Percentiles rank a stretch among this genome's conserved stretches.
These are phyloP conservation scores for Boletus subparvulus DNA, from an alignment of 768 basidiomycete species.

Conservation along the genomic window DNA sequence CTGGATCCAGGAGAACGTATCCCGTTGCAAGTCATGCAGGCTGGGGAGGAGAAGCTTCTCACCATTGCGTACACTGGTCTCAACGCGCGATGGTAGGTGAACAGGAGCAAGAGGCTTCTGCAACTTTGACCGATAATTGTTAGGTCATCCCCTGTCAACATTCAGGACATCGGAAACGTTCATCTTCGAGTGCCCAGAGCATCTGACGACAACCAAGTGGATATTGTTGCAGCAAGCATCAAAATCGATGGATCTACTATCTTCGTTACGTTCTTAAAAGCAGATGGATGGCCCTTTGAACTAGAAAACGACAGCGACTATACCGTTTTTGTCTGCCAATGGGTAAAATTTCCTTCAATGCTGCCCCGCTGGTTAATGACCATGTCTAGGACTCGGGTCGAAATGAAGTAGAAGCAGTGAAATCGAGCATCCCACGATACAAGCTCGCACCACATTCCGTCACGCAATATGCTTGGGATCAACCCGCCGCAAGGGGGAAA, in stretches of 20 bases:
- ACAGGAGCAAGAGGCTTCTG: not conserved
- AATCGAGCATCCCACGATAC: constrained; percentile 47
- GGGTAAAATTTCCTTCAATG: constrained; percentile 42
- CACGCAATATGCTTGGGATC: constrained; percentile 88
- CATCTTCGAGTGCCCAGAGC: constrained; percentile 65
- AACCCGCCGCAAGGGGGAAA: constrained; percentile 81
- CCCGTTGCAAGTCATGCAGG: constrained; percentile 65
- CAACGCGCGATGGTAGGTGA: constrained; percentile 72
- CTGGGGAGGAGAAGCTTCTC: constrained; percentile 69
- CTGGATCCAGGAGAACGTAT: constrained; percentile 68
- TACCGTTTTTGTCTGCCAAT: constrained; percentile 67
- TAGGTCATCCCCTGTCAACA: constrained; percentile 92
- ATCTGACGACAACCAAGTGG: constrained; percentile 37
- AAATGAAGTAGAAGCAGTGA: constrained; percentile 38
- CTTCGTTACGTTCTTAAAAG: constrained; percentile 70
- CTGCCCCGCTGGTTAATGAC: constrained; percentile 17
- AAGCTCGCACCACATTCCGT: constrained; percentile 53
- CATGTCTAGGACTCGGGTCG: constrained; percentile 44
- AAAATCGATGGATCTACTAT: constrained; percentile 85
- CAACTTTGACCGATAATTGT: not conserved
- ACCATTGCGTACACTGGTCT: constrained; percentile 86
- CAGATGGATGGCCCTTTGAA: constrained; percentile 82
- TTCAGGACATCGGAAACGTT: constrained; percentile 85
- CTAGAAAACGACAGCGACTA: constrained; percentile 89
- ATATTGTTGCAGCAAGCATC: constrained; percentile 73